phyloP scores from a whole-genome alignment of 1,284 basidiomycete genomes.

The Puccinia polysora region DNA sequence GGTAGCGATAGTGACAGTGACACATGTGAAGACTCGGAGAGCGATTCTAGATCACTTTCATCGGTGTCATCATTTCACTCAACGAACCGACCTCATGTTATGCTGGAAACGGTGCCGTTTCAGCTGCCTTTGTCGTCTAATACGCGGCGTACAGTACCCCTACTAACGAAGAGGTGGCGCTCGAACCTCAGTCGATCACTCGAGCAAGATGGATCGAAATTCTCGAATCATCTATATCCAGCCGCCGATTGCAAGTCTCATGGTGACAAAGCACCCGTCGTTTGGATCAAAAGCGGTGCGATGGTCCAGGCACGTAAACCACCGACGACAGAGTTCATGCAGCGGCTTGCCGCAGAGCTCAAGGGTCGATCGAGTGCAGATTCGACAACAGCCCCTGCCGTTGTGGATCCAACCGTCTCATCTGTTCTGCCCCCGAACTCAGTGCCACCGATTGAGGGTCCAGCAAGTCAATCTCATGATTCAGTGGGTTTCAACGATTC shows the following conservation, averaged over 20 bases:
- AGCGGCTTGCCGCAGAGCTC: conserved; percentile 26
- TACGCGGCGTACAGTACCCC: conserved; percentile 8
- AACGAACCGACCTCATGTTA: not conserved
- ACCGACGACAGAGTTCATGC: conserved; percentile 38
- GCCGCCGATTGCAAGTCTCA: conserved; percentile 2
- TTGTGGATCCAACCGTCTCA: not conserved
- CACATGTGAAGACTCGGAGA: conserved; percentile 12
- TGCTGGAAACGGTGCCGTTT: conserved; percentile 14
- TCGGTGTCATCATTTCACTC: conserved; percentile 17
- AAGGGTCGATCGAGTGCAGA: conserved; percentile 1
- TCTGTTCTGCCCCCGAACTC: not conserved
- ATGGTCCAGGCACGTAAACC: conserved; percentile 37
- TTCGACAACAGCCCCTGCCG: not conserved
- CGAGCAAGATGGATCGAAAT: not conserved
- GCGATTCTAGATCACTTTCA: conserved; percentile 15
- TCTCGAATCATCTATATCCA: not conserved
- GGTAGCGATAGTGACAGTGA: conserved; percentile 35
- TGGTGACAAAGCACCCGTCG: conserved; percentile 10
- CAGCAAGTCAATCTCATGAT: not conserved
- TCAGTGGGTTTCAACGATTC: not conserved
- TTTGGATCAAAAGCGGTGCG: conserved; percentile 41
- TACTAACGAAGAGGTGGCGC: conserved; percentile 22
- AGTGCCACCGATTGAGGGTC: not conserved
- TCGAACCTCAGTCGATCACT: not conserved
- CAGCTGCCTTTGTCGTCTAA: conserved; percentile 20